Evolutionary conservation across 2,329 filamentous ascomycete species (phyloP).

Genomic region (Talaromyces sp.): DNA sequence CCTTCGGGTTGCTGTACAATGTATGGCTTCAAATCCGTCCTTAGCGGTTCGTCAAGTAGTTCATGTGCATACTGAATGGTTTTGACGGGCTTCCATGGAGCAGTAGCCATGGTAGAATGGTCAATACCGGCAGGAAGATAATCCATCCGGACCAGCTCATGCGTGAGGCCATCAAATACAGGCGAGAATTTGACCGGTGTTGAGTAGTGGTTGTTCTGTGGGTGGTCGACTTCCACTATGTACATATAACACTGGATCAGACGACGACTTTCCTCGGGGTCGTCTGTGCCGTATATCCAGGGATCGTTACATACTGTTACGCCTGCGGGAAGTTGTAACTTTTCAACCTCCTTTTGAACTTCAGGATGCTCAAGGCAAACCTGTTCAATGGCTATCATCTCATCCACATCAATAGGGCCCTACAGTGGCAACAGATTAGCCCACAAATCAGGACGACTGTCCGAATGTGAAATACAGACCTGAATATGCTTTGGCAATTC

Average conservation of each 20-base stretch:
- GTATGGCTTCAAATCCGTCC: conserved; percentile 61
- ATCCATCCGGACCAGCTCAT: conserved; percentile 67
- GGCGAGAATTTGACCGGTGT: conserved; percentile 37
- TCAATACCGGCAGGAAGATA: conserved; percentile 65
- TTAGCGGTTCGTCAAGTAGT: conserved; percentile 44
- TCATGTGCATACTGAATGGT: conserved; percentile 54
- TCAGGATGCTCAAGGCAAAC: conserved; percentile 54
- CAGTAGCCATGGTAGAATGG: conserved; percentile 53
- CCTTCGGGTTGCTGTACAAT: conserved; percentile 64
- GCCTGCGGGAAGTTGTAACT: conserved; percentile 57
- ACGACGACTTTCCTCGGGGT: conserved; percentile 37
- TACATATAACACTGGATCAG: conserved; percentile 44
- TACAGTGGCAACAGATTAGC: conserved; percentile 36
- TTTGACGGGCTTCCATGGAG: conserved; percentile 55
- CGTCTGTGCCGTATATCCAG: conserved; percentile 65
- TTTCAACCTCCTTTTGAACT: conserved; percentile 58
- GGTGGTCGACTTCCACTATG: conserved; percentile 33
- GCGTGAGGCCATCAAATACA: conserved; percentile 56
- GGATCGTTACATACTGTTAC: conserved; percentile 57
- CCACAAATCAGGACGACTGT: background rate
- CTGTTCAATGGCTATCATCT: conserved; percentile 58
- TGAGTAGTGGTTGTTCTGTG: conserved; percentile 38
- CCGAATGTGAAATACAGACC: conserved; percentile 27
- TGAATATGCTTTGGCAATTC: conserved; percentile 48
- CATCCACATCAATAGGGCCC: conserved; percentile 57